Evolutionary conservation across 2,329 filamentous ascomycete genomes (phyloP), one percentile per base, ranked within the genome.

Genomic region (Fusarium pseudonygamai): DNA sequence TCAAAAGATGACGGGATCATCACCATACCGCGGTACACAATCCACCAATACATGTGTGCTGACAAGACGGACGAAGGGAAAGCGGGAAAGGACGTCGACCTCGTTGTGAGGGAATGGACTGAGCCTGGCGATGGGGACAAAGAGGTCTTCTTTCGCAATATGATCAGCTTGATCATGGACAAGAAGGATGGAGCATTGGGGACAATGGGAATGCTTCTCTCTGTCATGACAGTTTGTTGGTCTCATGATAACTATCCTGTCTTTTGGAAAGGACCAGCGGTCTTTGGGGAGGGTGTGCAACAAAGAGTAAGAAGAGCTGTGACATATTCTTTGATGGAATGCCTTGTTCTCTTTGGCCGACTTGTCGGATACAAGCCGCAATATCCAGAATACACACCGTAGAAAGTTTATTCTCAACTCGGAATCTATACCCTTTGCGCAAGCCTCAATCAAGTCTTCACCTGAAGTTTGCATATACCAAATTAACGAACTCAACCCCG

Each of bases 171-270:
- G 20, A 59, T 77, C 24, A 60, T 73, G 15, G 72, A 77, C 32
- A 71, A 70, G 56, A 67, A 71, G 45, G 52, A 64, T 14, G 64
- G 62, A 2, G 16, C 70, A 7, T 7, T 46, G 24, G 70, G 75
- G 6, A 64, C 58, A 14, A 16, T 68, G 2, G 32, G 61, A 10
- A 56, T 75, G 64, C 45, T 74, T 7, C 30, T 75, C 3, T 75
- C 75, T 22, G 60, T 75, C 11, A 67, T 76, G 53, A 57, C 71
- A 39, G 64, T 74, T 10, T 74, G 63, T n/a, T 60, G 73, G 43
- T 49, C 58, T 13, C 69, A 76, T n/a, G 75, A 75, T 16, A 77
- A 73, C 22, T 77, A 75, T 56, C 73, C 75, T 32, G 62, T 77
- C 20, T 64, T 77, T 18, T 74, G 61, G 57, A 57, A 53, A 13